These are phyloP conservation scores for Backusella tarrabulga DNA, from an alignment of 192 early-diverging fungal species.

Conservation along the genomic window DNA sequence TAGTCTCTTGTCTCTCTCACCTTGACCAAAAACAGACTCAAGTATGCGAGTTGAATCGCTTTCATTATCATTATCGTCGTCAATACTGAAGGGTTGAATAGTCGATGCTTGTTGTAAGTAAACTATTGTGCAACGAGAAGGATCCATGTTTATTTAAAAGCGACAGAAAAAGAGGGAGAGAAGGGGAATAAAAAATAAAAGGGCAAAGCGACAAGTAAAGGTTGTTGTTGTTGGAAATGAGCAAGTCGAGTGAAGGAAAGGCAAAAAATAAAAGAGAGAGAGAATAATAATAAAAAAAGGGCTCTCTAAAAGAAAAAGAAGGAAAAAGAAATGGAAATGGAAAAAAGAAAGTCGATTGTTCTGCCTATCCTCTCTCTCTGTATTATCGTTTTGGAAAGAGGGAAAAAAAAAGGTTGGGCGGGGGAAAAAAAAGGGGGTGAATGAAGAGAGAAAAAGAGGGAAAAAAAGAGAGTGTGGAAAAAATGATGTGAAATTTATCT, in stretches of 20 bases:
- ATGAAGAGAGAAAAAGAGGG: neutral
- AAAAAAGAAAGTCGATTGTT: neutral
- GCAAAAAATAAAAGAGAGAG: too few relatives aligned
- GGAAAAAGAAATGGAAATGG: neutral
- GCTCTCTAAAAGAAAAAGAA: neutral
- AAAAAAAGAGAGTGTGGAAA: neutral
- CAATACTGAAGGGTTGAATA: neutral
- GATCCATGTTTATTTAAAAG: slow-evolving; percentile 1
- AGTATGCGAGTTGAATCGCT: neutral
- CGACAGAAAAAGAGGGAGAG: neutral
- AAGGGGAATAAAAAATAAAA: neutral
- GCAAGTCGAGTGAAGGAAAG: neutral
- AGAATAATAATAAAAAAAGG: too few relatives aligned
- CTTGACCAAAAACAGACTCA: slow-evolving; percentile 14
- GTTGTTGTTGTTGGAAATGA: neutral
- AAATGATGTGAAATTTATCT: neutral
- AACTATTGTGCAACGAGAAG: neutral
- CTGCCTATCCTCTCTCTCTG: neutral
- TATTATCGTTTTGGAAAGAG: neutral
- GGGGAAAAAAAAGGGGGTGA: neutral
- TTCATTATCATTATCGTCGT: neutral
- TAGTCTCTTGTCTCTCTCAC: neutral
- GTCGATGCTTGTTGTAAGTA: neutral
- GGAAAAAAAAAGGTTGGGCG: neutral
- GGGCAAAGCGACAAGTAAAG: neutral